Evolutionary conservation across 352 stramenopile species (phyloP).

Genomic region (Pseudoperonospora humuli): DNA sequence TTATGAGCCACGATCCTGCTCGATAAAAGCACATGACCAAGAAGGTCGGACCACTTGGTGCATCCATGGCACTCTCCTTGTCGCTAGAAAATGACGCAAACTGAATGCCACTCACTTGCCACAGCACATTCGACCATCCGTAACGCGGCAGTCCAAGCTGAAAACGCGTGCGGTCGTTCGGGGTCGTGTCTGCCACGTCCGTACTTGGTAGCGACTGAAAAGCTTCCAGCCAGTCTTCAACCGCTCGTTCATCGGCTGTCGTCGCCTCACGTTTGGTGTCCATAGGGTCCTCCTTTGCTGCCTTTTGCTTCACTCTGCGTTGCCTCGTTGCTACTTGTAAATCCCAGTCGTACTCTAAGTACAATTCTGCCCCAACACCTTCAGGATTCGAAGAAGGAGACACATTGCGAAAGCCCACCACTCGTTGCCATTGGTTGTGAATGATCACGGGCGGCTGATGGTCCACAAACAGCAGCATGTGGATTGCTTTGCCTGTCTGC

Average conservation of each 20-base stretch:
- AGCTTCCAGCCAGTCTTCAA: constrained; percentile 33
- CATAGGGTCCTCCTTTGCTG: background rate
- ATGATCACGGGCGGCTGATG: constrained; percentile 53
- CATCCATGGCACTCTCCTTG: constrained; percentile 2
- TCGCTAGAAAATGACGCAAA: constrained; percentile 51
- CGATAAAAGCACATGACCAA: constrained; percentile 62
- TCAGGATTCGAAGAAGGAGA: constrained; percentile 40
- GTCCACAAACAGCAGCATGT: constrained; percentile 67
- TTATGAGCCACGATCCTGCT: constrained; percentile 64
- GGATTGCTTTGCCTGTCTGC: constrained; percentile 34
- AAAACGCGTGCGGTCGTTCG: constrained; percentile 37
- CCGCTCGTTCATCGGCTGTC: constrained; percentile 1
- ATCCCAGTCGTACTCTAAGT: constrained; percentile 74
- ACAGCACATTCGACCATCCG: constrained; percentile 74
- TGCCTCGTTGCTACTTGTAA: constrained; percentile 22
- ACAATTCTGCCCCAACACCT: constrained; percentile 39
- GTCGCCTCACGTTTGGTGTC: background rate
- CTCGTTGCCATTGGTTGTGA: constrained; percentile 52
- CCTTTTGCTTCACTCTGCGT: background rate
- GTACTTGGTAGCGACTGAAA: constrained; percentile 10
- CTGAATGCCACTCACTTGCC: constrained; percentile 77
- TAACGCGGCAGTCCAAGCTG: constrained; percentile 51
- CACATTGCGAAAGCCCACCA: constrained; percentile 45
- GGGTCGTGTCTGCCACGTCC: background rate
- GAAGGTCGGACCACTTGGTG: constrained; percentile 35